These are phyloP conservation scores for Inga laurina DNA, from an alignment of 306 rosid species.

Conservation along the genomic window DNA sequence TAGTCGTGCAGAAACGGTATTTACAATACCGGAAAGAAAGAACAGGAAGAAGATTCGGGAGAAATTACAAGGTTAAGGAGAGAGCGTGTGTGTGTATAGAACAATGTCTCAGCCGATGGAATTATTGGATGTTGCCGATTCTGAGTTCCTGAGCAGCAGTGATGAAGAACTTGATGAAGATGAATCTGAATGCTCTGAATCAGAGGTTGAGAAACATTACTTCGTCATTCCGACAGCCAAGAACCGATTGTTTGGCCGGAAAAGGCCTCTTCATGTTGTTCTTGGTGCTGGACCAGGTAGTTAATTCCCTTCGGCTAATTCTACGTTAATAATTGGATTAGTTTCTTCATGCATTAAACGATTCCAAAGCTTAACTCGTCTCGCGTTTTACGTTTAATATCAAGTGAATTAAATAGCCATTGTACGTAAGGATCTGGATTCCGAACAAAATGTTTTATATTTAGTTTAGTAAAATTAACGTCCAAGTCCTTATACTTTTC, in stretches of 20 bases:
- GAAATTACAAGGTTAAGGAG: background rate
- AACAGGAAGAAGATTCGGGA: constrained; percentile 3
- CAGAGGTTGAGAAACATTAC: constrained; percentile 42
- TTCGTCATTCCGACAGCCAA: constrained; percentile 36
- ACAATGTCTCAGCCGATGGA: constrained; percentile 39
- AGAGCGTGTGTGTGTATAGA: background rate
- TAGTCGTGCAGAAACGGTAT: constrained; percentile 12
- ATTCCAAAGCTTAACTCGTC: background rate
- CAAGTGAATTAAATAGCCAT: no score
- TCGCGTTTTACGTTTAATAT: no score
- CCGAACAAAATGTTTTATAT: no score
- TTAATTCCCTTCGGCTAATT: constrained; percentile 4
- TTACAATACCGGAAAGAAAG: background rate
- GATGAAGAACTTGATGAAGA: constrained; percentile 37
- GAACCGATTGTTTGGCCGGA: constrained; percentile 59
- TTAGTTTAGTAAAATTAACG: no score
- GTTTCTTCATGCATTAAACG: background rate
- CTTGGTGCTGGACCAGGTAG: constrained; percentile 63
- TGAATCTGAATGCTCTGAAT: constrained; percentile 49
- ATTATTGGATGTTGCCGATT: constrained; percentile 52
- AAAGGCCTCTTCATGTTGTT: constrained; percentile 53
- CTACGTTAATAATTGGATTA: background rate
- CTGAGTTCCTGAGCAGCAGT: constrained; percentile 41
- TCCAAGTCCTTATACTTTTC: no score
- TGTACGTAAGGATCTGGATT: no score